Evolutionary conservation across 495 filamentous ascomycete genomes (phyloP), one percentile per base, ranked within the genome.

Genomic region (Daldinia grandis): DNA sequence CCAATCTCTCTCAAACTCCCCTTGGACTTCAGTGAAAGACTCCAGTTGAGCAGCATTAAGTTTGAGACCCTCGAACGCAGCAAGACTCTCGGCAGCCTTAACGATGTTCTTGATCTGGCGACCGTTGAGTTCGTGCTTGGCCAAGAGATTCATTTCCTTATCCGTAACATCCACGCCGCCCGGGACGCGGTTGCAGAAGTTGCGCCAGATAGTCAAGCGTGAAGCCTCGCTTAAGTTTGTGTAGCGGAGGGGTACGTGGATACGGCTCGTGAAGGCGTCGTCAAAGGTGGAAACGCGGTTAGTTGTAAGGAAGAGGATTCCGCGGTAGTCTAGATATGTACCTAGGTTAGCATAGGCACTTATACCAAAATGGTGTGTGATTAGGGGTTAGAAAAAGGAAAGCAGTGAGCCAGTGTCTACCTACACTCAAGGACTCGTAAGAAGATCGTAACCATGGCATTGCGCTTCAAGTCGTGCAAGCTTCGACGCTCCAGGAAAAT

Each of bases 261-360:
- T 83, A 61, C 86, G 79, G 1, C 80, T 83, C 51, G 81, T 80
- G 71, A 86, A 85, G 17, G 81, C 83, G 62, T 83, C 81, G 38
- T 82, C 80, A 62, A 94, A 79, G 6, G 78, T 81, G 24, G 24
- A 88, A 9, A 94, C 92, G 8, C 92, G 88, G 76, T 95, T 95
- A 15, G 92, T 95, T 2, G 93, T 95, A 14, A 95, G 79, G 84
- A 95, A 95, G 12, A 95, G 79, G 66, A 95, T 94, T 3, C 92
- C 92, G 75, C 93, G 91, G 85, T 87, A 70, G 53, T 70, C 61
- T 70, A 9, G 4, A 30, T 12, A 31, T 17, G n/a, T n/a, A n/a
- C n/a, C 24, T 10, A 21, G 1, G n/a, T 69, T 33, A 63, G 54
- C 33, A 0, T 42, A 21, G 2, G 7, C n/a, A 25, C 33, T 4